Conservation (phyloP, 202 grass and related monocot species). For the Zizania palustris region DNA sequence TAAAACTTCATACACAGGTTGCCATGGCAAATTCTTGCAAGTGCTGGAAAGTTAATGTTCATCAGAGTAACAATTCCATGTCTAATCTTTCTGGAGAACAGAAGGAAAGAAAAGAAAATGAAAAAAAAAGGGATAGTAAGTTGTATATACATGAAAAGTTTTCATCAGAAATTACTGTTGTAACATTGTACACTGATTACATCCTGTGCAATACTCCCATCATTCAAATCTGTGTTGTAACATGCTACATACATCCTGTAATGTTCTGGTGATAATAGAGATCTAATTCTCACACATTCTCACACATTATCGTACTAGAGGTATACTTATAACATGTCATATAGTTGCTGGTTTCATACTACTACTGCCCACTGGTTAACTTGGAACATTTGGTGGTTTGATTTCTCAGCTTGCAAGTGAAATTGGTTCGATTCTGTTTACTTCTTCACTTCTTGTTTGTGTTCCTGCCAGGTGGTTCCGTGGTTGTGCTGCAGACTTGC, state of each 20-base stretch:
- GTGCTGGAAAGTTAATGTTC: not conserved
- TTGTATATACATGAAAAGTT: slow-evolving; percentile 35
- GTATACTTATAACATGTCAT: not conserved
- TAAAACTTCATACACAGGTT: not conserved
- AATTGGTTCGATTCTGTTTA: not conserved
- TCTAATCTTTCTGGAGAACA: slow-evolving; percentile 7
- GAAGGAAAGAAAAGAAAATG: slow-evolving; percentile 14
- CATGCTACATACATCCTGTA: not conserved
- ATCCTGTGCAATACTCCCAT: slow-evolving; percentile 39
- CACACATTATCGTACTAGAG: not conserved
- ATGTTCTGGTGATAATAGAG: slow-evolving; percentile 32
- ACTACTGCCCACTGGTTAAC: not conserved
- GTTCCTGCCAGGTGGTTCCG: not conserved
- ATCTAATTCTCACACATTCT: slow-evolving; percentile 19
- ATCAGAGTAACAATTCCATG: slow-evolving; percentile 17
- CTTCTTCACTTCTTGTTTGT: not conserved
- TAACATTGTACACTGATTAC: slow-evolving; percentile 49
- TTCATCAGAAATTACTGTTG: slow-evolving; percentile 35
- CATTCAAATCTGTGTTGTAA: slow-evolving; percentile 34
- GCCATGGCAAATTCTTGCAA: not conserved
- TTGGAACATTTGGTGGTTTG: not conserved
- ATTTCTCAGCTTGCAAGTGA: not conserved
- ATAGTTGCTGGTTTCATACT: slow-evolving; percentile 7
- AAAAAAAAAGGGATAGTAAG: not conserved
- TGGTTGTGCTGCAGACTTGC: not conserved